Percentiles rank a stretch among this genome's conserved stretches.
Evolutionary conservation across 148 eudicot genomes (phyloP).

Genomic region (Camellia japonica): DNA sequence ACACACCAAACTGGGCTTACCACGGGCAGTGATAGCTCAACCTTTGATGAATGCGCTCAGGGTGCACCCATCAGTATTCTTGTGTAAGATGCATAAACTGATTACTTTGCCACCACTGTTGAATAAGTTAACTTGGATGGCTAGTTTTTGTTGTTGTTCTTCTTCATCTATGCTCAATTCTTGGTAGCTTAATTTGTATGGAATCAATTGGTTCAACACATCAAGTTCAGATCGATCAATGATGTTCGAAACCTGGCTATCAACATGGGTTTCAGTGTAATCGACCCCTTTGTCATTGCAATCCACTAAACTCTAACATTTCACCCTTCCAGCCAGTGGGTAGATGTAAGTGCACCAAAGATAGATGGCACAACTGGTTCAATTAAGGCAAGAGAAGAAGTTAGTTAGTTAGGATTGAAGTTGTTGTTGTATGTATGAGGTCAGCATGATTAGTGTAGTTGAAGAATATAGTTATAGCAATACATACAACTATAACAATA

Average conservation of each 20-base stretch:
- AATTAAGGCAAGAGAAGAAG: no score
- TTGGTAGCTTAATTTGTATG: background rate
- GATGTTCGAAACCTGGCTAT: background rate
- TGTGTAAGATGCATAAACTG: slow-evolving; percentile 33
- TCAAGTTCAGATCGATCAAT: slow-evolving; percentile 21
- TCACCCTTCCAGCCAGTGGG: slow-evolving; percentile 44
- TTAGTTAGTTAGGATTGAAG: no score
- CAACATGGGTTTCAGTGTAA: slow-evolving; percentile 24
- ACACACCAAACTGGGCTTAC: background rate
- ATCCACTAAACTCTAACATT: slow-evolving; percentile 24
- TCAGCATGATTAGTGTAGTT: no score
- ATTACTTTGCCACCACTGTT: slow-evolving; percentile 34
- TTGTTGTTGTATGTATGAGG: no score
- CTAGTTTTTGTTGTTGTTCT: background rate
- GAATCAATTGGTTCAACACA: slow-evolving; percentile 25
- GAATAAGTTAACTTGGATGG: slow-evolving; percentile 35
- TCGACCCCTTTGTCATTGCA: slow-evolving; percentile 45
- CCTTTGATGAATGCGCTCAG: slow-evolving; percentile 28
- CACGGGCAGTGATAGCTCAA: slow-evolving; percentile 26
- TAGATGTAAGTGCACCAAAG: slow-evolving; percentile 12
- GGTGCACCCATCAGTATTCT: slow-evolving; percentile 29
- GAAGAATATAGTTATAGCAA: no score
- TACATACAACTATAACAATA: no score
- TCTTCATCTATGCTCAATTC: background rate
- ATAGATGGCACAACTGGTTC: no score